Percentiles rank a stretch among this genome's conserved stretches.
These are phyloP conservation scores for Pavlovales sp. DNA, from an alignment of 208 protist genomes.

Conservation along the genomic window DNA sequence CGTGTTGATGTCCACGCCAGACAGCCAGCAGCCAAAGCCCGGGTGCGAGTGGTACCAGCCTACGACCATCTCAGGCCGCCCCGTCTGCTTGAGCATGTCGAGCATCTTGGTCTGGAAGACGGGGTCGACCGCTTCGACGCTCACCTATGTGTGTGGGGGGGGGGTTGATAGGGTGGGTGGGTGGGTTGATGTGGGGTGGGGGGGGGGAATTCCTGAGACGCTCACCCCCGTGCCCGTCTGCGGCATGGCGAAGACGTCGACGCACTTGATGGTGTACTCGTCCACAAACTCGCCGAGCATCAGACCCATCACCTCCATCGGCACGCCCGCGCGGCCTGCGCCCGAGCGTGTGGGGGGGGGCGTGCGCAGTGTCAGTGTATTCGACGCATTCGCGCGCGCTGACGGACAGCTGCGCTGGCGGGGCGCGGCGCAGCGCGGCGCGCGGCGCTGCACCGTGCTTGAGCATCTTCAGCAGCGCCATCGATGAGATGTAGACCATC, in stretches of 20 bases:
- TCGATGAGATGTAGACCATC: conserved; percentile 97
- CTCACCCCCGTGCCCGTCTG: conserved; percentile 76
- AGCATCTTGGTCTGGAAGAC: conserved; percentile 99
- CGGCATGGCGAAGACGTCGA: conserved; percentile 98
- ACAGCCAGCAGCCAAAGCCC: conserved; percentile 99
- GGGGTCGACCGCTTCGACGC: conserved; percentile 98
- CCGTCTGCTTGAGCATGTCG: conserved; percentile 97
- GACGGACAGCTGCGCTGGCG: too few species aligned
- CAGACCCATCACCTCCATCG: conserved; percentile 99
- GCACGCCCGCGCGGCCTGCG: conserved; percentile 91
- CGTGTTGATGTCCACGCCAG: conserved; percentile 98
- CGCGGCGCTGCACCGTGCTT: conserved; percentile 82
- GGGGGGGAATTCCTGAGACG: not conserved
- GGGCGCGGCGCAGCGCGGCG: not conserved
- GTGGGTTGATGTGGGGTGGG: not conserved
- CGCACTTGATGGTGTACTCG: conserved; percentile 98
- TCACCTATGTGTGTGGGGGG: conserved; percentile 55
- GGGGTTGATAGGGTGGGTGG: too few species aligned
- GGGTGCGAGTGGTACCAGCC: conserved; percentile 99
- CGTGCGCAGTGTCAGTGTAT: too few species aligned
- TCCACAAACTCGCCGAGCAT: conserved; percentile 99
- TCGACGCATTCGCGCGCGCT: too few species aligned
- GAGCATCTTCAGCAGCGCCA: conserved; percentile 99
- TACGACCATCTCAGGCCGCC: conserved; percentile 96
- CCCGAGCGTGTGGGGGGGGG: not conserved